Percentiles rank a stretch among this genome's conserved stretches.
These are phyloP conservation scores for Aureobasidium pullulans DNA, from an alignment of 2,329 filamentous ascomycete species.

Conservation along the genomic window DNA sequence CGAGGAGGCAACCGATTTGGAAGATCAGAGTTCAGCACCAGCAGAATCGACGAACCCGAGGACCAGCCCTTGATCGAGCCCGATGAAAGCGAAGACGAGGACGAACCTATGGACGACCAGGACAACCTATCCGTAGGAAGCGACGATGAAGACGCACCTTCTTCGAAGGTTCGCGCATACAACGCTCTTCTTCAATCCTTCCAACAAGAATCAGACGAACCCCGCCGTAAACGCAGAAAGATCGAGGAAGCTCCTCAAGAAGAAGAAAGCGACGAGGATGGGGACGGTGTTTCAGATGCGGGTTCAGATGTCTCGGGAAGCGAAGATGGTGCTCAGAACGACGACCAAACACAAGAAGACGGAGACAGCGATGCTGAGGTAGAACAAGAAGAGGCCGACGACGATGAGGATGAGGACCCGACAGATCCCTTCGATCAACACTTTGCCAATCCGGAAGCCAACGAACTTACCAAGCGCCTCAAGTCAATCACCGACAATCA, in stretches of 20 bases:
- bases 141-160: constrained; percentile 25
- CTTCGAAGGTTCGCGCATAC: constrained; percentile 39
- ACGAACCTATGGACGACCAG: constrained; percentile 21
- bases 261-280: constrained; percentile 31
- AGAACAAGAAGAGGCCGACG: constrained; percentile 15
- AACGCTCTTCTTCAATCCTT: constrained; percentile 51
- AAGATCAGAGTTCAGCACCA: constrained; percentile 9
- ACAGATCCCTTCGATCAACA: constrained; percentile 74
- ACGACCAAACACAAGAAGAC: constrained; percentile 42
- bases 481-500: constrained; percentile 40
- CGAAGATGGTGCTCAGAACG: constrained; percentile 33
- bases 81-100: constrained; percentile 20
- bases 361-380: constrained; percentile 13
- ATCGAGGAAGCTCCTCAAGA: constrained; percentile 34
- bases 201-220: constrained; percentile 36
- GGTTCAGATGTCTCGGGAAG: constrained; percentile 46
- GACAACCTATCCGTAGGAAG: constrained; percentile 22
- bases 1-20: constrained; percentile 21
- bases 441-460: constrained; percentile 62
- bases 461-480: constrained; percentile 46
- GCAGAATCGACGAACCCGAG: constrained; percentile 25
- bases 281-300: constrained; percentile 36
- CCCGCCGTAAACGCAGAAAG: constrained; percentile 48
- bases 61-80: constrained; percentile 20
- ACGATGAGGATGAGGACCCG: constrained; percentile 21